A percentile compares a stretch with the other conserved stretches of the same genome.
phyloP scores from a whole-genome alignment of 1,284 basidiomycete genomes.

The Malassezia globosa region DNA sequence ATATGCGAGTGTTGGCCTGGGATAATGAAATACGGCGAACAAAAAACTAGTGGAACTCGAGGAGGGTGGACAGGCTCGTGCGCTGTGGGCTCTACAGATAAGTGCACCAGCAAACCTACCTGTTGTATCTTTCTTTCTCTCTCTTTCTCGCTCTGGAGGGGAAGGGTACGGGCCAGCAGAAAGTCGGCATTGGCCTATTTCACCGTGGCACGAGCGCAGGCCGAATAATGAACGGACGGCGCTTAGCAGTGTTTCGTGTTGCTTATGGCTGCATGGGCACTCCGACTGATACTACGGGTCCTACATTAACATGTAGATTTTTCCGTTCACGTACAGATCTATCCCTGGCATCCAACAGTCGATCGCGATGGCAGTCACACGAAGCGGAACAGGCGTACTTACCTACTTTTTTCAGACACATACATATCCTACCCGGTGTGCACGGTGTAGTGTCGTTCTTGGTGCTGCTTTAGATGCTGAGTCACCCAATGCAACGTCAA shows the following conservation, averaged over 20 bases:
- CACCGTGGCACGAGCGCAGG: constrained; percentile 5
- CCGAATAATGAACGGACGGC: background rate
- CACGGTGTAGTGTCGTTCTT: background rate
- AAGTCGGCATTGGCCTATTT: constrained; percentile 7
- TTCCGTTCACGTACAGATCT: too few relatives aligned
- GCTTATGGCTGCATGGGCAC: too few relatives aligned
- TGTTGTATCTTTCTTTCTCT: too few relatives aligned
- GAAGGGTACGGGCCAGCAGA: constrained; percentile 18
- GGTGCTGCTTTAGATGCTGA: background rate
- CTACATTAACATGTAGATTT: constrained; percentile 17
- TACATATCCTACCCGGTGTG: background rate
- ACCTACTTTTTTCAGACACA: constrained; percentile 6
- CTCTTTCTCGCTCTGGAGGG: too few relatives aligned
- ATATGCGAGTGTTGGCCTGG: too few relatives aligned
- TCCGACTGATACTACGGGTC: constrained; percentile 20
- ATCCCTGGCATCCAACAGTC: background rate
- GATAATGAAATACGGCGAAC: too few relatives aligned
- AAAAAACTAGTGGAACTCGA: too few relatives aligned
- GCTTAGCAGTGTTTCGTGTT: constrained; percentile 4
- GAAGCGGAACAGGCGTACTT: constrained; percentile 7
- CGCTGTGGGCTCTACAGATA: too few relatives aligned
- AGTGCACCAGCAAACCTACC: too few relatives aligned
- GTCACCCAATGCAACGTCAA: background rate
- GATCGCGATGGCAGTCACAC: constrained; percentile 3
- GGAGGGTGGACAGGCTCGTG: too few relatives aligned